These are phyloP conservation scores for Sherardia arvensis DNA, from an alignment of 257 asterid species.

Conservation along the genomic window DNA sequence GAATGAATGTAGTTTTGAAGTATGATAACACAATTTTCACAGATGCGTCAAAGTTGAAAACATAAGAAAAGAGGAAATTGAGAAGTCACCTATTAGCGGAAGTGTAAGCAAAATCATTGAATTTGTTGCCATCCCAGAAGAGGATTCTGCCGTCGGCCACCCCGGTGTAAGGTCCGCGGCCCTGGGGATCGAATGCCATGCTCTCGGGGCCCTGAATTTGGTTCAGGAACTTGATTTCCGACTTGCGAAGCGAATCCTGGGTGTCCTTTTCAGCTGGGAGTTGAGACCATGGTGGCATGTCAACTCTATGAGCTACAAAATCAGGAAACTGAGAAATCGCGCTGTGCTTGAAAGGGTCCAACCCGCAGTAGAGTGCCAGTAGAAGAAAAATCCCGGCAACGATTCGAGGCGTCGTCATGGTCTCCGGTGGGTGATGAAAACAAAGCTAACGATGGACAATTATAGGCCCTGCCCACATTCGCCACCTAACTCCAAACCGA, in stretches of 20 bases:
- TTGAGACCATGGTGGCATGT: slow-evolving; percentile 66
- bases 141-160: slow-evolving; percentile 84
- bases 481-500: slow-evolving; percentile 11
- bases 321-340: slow-evolving; percentile 58
- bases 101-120: slow-evolving; percentile 82
- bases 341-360: slow-evolving; percentile 73
- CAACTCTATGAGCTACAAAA: slow-evolving; percentile 48
- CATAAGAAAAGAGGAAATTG: neutral
- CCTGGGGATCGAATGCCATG: slow-evolving; percentile 70
- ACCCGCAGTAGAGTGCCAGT: slow-evolving; percentile 72
- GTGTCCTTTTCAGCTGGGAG: slow-evolving; percentile 54
- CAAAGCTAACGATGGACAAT: neutral
- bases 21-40: neutral
- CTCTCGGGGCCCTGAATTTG: slow-evolving; percentile 90
- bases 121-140: slow-evolving; percentile 73
- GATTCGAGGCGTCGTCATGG: slow-evolving; percentile 34
- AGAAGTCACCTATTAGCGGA: slow-evolving; percentile 66
- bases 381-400: slow-evolving; percentile 40
- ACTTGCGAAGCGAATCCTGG: slow-evolving; percentile 57
- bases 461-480: neutral
- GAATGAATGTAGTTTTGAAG: neutral
- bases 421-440: neutral
- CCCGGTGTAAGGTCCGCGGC: slow-evolving; percentile 92
- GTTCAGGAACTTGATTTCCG: slow-evolving; percentile 71
- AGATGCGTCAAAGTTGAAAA: neutral